Percentiles rank a stretch among this genome's conserved stretches.
Conservation (phyloP, 495 filamentous ascomycete genomes). For the Cairneyella variabilis region DNA sequence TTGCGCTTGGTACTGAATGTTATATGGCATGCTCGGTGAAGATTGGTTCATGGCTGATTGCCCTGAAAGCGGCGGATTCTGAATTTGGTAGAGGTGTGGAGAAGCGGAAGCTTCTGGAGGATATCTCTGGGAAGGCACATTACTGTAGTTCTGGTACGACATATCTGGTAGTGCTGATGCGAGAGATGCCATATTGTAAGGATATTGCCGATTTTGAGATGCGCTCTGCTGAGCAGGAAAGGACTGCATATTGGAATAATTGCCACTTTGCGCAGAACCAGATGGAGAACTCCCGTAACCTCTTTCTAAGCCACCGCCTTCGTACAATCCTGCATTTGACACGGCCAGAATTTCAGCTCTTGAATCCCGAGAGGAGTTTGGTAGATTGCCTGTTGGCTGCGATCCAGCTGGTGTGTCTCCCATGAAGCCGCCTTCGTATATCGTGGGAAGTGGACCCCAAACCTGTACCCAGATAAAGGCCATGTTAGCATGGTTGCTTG, state of each 20-base stretch:
- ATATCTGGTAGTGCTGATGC: slow-evolving; percentile 19
- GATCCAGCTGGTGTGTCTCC: slow-evolving; percentile 13
- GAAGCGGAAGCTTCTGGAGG: slow-evolving; percentile 35
- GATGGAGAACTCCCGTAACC: no score
- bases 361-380: background rate
- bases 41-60: slow-evolving; percentile 32
- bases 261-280: no score
- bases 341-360: slow-evolving; percentile 1
- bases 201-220: slow-evolving; percentile 7
- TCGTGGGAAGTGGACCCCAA: slow-evolving; percentile 4
- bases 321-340: background rate
- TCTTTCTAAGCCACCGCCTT: slow-evolving; percentile 6
- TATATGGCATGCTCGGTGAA: slow-evolving; percentile 39
- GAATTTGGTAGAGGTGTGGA: slow-evolving; percentile 38
- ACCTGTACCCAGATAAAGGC: slow-evolving; percentile 10
- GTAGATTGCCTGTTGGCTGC: slow-evolving; percentile 6
- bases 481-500: slow-evolving; percentile 18
- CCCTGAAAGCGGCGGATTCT: slow-evolving; percentile 42
- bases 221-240: background rate
- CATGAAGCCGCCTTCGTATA: slow-evolving; percentile 12
- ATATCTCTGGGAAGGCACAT: slow-evolving; percentile 34
- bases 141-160: slow-evolving; percentile 18
- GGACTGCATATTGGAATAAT: slow-evolving; percentile 6
- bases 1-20: slow-evolving; percentile 14
- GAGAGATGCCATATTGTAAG: slow-evolving; percentile 22